Conservation (phyloP, 495 filamentous ascomycete species). For the Aspergillus funiculosus region DNA sequence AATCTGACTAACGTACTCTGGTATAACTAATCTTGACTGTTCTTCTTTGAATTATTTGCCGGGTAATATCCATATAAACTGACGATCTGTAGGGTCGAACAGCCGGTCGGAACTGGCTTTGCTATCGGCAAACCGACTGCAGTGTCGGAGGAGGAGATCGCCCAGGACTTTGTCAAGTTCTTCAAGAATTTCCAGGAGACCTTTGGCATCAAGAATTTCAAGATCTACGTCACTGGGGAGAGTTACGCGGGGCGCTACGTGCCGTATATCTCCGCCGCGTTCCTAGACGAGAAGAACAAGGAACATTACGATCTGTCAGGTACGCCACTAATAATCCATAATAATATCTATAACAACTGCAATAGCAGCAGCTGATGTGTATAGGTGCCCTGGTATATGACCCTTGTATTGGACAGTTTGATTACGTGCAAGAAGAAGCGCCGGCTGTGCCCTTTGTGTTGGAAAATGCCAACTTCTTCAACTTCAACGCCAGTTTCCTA, state of each 20-base stretch:
- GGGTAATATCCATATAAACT: too few relatives aligned
- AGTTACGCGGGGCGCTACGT: slow-evolving; percentile 54
- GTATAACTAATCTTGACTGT: too few relatives aligned
- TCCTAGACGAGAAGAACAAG: slow-evolving; percentile 45
- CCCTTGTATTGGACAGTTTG: slow-evolving; percentile 39
- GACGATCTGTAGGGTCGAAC: slow-evolving; percentile 46
- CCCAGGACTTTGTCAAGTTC: slow-evolving; percentile 56
- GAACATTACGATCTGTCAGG: slow-evolving; percentile 41
- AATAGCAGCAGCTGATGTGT: not conserved
- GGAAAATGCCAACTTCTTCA: slow-evolving; percentile 49
- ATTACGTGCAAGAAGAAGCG: slow-evolving; percentile 36
- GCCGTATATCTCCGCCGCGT: slow-evolving; percentile 49
- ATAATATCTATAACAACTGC: not conserved
- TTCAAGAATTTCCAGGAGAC: slow-evolving; percentile 58
- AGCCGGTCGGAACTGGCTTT: slow-evolving; percentile 55
- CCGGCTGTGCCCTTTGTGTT: slow-evolving; percentile 45
- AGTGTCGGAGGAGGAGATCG: slow-evolving; percentile 49
- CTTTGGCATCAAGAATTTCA: slow-evolving; percentile 55
- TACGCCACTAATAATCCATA: not conserved
- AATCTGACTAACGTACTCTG: slow-evolving; percentile 61
- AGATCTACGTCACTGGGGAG: slow-evolving; percentile 59
- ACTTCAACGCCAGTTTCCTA: slow-evolving; percentile 51
- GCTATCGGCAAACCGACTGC: slow-evolving; percentile 50
- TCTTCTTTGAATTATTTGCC: too few relatives aligned
- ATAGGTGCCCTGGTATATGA: slow-evolving; percentile 39